Evolutionary conservation across 306 rosid species (phyloP).

Genomic region (Delonix regia): DNA sequence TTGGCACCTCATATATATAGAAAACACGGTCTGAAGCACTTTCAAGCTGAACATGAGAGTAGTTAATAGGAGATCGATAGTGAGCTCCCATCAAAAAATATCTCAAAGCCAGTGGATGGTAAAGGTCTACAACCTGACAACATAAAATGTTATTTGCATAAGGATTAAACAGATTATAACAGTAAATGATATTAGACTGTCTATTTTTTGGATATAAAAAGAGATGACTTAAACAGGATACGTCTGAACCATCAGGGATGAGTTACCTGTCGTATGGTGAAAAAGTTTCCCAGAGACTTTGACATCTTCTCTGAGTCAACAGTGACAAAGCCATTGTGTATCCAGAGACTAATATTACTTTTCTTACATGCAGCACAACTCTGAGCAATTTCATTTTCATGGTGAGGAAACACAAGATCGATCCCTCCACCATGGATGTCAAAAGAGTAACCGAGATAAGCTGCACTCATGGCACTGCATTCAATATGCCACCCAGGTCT

Average conservation of each 20-base stretch:
- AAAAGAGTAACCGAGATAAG: conserved; percentile 84
- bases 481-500: conserved; percentile 99
- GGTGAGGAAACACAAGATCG: conserved; percentile 99
- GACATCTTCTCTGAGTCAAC: conserved; percentile 94
- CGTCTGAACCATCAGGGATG: conserved; percentile 13
- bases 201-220: not conserved
- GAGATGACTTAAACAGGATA: conserved; percentile 12
- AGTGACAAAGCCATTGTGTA: conserved; percentile 95
- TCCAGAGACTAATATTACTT: conserved; percentile 87
- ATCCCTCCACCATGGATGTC: conserved; percentile 98
- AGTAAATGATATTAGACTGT: not conserved
- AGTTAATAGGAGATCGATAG: conserved; percentile 92
- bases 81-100: conserved; percentile 92
- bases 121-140: conserved; percentile 76
- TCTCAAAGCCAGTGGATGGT: conserved; percentile 95
- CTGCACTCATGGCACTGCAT: conserved; percentile 98
- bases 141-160: conserved; percentile 28
- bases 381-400: conserved; percentile 98
- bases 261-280: conserved; percentile 91
- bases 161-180: conserved; percentile 19
- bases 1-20: conserved; percentile 83
- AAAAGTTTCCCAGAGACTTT: conserved; percentile 94
- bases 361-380: conserved; percentile 90
- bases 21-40: conserved; percentile 91
- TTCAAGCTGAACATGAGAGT: conserved; percentile 79